Base-by-base conservation (phyloP, 2,329 filamentous ascomycete species). In the Fusarium sp. region DNA sequence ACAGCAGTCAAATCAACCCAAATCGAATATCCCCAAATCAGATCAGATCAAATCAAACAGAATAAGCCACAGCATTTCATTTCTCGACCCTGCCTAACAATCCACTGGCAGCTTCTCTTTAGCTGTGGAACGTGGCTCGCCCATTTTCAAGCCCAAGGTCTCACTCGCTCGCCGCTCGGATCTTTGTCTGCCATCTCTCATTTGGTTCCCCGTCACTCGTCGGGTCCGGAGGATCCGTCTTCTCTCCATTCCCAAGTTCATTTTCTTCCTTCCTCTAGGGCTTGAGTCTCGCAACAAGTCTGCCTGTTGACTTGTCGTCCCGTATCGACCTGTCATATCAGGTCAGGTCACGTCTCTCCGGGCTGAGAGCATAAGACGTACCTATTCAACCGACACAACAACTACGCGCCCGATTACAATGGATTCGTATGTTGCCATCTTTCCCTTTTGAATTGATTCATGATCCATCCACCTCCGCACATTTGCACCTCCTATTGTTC, bases 381-480 rank as follows among this genome's bases (percentile, higher is more conserved):
- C 71, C 49, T 57, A 59, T 61, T 51, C 65, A 70, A 69, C 69
- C 68, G 73, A 73, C 70, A 68, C 58, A 58, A 56, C 12, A 42
- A 41, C 62, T 72, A 70, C 65, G 46, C 73, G 62, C 65, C 69
- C 50, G 46, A 56, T 59, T 43, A 58, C 57, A 69, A 77, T 77
- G 76, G 76, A 77, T 64, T 77, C 76, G 76, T 77, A 77, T 62
- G 76, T 77, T 63, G 45, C 53, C 41, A 41, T 65, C 49, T 54
- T 45, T 43, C 42, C 45, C 60, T 39, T 62, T 65, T 64, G 41
- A 54, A 74, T 56, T 74, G 63, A 65, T 46, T 61, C 56, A 62
- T 51, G 53, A 55, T 61, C 58, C 56, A 49, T 63, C 53, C 59
- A 42, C 37, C 52, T 45, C 44, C 56, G 48, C 46, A 55, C 63